Percentiles rank a stretch among this genome's conserved stretches.
Conservation (phyloP, 257 asterid genomes). For the Solanum sejunctum region DNA sequence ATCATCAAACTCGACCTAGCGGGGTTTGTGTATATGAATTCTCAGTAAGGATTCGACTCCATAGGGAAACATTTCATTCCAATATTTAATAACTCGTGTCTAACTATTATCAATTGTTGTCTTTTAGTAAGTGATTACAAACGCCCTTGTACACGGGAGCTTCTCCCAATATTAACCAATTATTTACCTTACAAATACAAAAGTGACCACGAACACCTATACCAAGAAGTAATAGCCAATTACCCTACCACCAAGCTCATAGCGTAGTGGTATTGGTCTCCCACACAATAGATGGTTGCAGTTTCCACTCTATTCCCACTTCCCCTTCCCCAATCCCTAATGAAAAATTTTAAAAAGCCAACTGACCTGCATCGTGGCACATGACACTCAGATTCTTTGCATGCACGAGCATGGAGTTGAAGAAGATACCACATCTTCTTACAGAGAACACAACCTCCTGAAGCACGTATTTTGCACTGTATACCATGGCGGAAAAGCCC, state of each 20-base stretch:
- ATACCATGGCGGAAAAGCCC: conserved; percentile 96
- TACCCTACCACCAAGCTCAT: conserved; percentile 41
- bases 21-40: not conserved
- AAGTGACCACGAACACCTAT: not conserved
- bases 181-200: not conserved
- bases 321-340: not conserved
- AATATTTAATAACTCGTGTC: not conserved
- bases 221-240: conserved; percentile 1
- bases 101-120: not conserved
- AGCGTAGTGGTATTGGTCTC: not conserved
- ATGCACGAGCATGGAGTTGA: conserved; percentile 95
- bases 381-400: conserved; percentile 81
- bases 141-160: not conserved
- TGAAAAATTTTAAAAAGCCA: not conserved
- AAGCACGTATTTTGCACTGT: conserved; percentile 68
- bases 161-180: not conserved
- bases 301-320: not conserved
- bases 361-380: conserved; percentile 99
- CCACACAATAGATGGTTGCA: not conserved
- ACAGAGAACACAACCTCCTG: conserved; percentile 89
- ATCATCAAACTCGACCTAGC: not conserved
- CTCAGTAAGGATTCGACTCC: not conserved
- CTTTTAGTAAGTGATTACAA: not conserved
- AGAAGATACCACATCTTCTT: conserved; percentile 99
- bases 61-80: not conserved